phyloP scores from a whole-genome alignment of 768 basidiomycete genomes.

The Strobilomyces confusus region DNA sequence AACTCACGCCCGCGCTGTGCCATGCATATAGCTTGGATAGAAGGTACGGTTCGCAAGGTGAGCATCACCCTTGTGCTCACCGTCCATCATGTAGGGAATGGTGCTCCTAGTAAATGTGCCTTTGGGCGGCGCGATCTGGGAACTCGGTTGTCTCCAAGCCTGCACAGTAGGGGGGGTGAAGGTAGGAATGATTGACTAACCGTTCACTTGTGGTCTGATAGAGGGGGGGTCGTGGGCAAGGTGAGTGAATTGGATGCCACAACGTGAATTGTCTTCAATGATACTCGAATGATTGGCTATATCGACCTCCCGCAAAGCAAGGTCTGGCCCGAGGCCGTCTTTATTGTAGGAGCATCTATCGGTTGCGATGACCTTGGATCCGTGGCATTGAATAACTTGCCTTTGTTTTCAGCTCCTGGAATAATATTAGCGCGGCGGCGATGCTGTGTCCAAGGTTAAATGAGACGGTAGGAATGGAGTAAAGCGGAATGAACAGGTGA shows the following conservation, averaged over 20 bases:
- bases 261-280: too few species aligned
- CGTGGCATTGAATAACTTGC: constrained; percentile 3
- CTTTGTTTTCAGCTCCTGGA: background rate
- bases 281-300: background rate
- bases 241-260: too few species aligned
- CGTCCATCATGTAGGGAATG: background rate
- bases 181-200: too few species aligned
- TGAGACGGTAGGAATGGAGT: background rate
- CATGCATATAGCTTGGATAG: background rate
- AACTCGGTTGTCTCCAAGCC: too few species aligned
- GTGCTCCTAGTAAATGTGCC: background rate
- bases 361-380: background rate
- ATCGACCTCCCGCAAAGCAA: background rate
- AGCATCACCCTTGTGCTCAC: background rate
- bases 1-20: background rate
- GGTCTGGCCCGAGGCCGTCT: background rate
- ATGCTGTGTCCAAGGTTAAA: background rate
- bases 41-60: background rate
- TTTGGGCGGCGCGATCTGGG: background rate
- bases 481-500: background rate
- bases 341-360: background rate
- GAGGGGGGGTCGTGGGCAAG: too few species aligned
- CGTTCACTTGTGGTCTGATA: too few species aligned
- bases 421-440: background rate
- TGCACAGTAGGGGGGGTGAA: too few species aligned